Conservation (phyloP, 345 rosid genomes). For the Citrus cavaleriei region DNA sequence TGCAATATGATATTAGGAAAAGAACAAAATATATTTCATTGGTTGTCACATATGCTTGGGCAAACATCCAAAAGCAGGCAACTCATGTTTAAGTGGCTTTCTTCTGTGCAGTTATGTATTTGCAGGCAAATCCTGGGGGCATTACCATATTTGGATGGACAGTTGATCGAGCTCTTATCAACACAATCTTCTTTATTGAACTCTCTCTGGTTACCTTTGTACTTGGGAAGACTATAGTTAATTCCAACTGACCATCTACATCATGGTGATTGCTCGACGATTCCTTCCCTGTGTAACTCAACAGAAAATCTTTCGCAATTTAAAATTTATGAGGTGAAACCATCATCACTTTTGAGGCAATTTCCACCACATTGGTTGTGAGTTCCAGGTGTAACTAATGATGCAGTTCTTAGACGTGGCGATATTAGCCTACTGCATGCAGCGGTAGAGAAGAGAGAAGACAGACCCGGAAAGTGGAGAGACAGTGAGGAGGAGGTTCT, state of each 20-base stretch:
- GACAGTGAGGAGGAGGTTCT: neutral
- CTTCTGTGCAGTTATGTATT: conserved; percentile 58
- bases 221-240: conserved; percentile 69
- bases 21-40: neutral
- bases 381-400: neutral
- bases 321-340: neutral
- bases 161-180: conserved; percentile 70
- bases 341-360: neutral
- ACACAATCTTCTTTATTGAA: conserved; percentile 82
- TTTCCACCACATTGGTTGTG: neutral
- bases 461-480: neutral
- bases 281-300: neutral
- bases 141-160: conserved; percentile 90
- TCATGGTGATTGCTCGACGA: neutral
- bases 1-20: neutral
- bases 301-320: neutral
- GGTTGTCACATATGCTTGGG: neutral
- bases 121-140: conserved; percentile 91
- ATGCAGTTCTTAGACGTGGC: neutral
- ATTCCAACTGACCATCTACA: conserved; percentile 9
- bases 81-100: neutral
- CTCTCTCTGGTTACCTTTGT: conserved; percentile 74
- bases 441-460: neutral
- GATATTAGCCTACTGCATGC: neutral
- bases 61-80: neutral